These are phyloP conservation scores for Guadua angustifolia DNA, from an alignment of 176 grass and related monocot species.

Conservation along the genomic window DNA sequence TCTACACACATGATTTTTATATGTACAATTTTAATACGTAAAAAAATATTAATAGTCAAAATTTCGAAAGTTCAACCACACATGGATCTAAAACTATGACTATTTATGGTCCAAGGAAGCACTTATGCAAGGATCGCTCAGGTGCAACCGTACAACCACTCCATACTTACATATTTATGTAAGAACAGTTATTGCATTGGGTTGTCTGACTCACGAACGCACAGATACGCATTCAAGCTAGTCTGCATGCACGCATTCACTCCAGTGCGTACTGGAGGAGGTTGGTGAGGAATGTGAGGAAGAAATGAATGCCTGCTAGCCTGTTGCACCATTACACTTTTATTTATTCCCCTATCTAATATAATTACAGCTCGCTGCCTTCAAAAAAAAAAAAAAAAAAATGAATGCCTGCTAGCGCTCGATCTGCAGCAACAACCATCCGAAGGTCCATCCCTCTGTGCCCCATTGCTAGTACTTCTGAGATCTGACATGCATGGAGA, in stretches of 20 bases:
- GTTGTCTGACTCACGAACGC: not conserved
- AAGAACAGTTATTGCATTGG: not conserved
- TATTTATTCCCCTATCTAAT: no score
- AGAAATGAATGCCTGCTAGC: constrained; percentile 19
- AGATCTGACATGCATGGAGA: not conserved
- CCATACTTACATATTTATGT: not conserved
- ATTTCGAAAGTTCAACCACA: no score
- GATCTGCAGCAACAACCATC: not conserved
- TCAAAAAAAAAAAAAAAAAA: no score
- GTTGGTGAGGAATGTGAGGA: not conserved
- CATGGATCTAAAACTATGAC: no score
- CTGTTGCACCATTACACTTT: no score
- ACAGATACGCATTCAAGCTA: not conserved
- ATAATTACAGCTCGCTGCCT: no score
- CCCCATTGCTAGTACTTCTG: not conserved
- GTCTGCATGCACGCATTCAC: not conserved
- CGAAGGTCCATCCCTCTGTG: not conserved
- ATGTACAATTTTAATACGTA: no score
- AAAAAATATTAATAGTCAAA: no score
- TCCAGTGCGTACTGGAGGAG: not conserved
- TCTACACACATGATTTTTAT: no score
- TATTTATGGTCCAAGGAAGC: no score
- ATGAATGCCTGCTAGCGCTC: constrained; percentile 14
- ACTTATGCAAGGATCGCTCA: no score
- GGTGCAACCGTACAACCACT: not conserved